Percentiles rank a stretch among this genome's conserved stretches.
phyloP scores from a whole-genome alignment of 768 basidiomycete genomes.

The Clitopilus passeckerianus region DNA sequence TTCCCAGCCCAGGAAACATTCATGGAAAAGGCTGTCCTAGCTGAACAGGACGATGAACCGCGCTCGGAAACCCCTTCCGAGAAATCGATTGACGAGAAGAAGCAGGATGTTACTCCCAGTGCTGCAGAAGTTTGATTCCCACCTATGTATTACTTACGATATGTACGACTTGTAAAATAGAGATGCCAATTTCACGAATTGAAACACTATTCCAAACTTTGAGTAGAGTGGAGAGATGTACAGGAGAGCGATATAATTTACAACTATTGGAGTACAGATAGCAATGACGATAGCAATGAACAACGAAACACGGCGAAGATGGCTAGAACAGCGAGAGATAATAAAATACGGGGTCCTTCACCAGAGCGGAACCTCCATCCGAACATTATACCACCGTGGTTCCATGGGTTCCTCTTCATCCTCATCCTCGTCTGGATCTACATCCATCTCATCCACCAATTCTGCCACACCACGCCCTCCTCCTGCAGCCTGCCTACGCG shows the following conservation, averaged over 20 bases:
- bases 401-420: neutral
- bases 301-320: neutral
- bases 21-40: constrained; percentile 27
- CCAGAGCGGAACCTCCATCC: neutral
- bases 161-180: neutral
- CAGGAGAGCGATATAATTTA: too few relatives aligned
- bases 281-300: neutral
- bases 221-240: too few relatives aligned
- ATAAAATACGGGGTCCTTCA: neutral
- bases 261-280: too few relatives aligned
- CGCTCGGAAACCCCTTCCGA: neutral
- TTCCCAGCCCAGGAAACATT: constrained; percentile 41
- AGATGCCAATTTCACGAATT: neutral
- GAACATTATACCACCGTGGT: neutral
- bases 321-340: neutral
- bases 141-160: too few relatives aligned
- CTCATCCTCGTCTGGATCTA: neutral
- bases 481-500: neutral
- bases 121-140: neutral
- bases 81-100: neutral
- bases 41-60: constrained; percentile 15
- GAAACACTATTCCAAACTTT: too few relatives aligned
- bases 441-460: neutral
- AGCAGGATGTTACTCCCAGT: neutral
- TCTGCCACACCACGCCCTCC: neutral